A percentile compares a stretch with the other conserved stretches of the same genome.
Evolutionary conservation across 2,329 filamentous ascomycete species (phyloP).

Genomic region (Fusarium metavorans): DNA sequence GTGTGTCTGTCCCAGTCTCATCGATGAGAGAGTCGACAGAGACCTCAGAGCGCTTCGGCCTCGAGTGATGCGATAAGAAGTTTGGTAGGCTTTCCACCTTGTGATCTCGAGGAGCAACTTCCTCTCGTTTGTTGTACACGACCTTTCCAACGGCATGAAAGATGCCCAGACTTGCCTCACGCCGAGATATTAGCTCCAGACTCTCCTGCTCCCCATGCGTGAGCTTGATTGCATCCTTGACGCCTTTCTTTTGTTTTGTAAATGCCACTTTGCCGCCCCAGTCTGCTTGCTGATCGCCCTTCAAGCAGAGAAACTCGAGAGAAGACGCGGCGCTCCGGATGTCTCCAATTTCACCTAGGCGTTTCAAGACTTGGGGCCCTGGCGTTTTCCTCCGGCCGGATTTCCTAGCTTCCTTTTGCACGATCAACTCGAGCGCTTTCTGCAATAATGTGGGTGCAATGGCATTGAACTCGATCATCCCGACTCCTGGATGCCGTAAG

Average conservation of each 20-base stretch:
- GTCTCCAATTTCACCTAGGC: conserved; percentile 87
- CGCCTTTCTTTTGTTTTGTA: conserved; percentile 73
- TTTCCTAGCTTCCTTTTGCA: conserved; percentile 85
- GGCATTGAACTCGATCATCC: conserved; percentile 90
- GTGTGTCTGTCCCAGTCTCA: conserved; percentile 91
- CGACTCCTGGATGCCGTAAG: conserved; percentile 81
- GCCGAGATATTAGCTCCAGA: conserved; percentile 82
- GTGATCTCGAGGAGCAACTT: conserved; percentile 57
- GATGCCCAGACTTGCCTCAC: conserved; percentile 90
- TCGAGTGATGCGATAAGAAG: conserved; percentile 68
- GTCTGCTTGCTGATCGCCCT: conserved; percentile 78
- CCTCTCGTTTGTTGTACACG: conserved; percentile 92
- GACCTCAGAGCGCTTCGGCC: conserved; percentile 74
- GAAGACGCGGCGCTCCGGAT: conserved; percentile 93
- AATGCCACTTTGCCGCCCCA: conserved; percentile 82
- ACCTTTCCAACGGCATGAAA: conserved; percentile 98
- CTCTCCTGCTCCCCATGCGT: conserved; percentile 85
- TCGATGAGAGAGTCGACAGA: conserved; percentile 83
- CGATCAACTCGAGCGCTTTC: conserved; percentile 84
- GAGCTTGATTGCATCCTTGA: conserved; percentile 68
- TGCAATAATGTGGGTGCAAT: conserved; percentile 87
- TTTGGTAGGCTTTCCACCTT: conserved; percentile 67
- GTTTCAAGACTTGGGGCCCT: conserved; percentile 81
- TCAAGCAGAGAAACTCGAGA: conserved; percentile 90
- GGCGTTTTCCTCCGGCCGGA: conserved; percentile 82